These are phyloP conservation scores for Myriosclerotinia scirpicola DNA, from an alignment of 2,329 filamentous ascomycete species.

Conservation along the genomic window DNA sequence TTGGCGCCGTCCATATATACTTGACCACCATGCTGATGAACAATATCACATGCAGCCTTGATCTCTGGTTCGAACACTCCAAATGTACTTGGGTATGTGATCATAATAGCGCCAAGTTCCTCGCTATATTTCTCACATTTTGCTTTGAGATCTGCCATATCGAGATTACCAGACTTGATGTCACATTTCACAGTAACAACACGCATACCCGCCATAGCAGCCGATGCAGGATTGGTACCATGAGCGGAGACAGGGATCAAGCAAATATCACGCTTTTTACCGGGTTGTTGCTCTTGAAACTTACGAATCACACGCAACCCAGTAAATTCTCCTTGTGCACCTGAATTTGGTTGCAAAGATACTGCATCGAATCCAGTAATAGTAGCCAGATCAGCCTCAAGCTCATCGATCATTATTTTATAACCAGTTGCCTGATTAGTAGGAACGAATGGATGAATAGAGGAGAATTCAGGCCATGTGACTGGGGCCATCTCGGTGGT, in stretches of 20 bases:
- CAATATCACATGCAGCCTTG: conserved; percentile 79
- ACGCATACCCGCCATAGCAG: conserved; percentile 93
- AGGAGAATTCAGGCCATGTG: conserved; percentile 71
- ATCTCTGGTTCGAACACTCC: conserved; percentile 91
- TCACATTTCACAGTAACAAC: conserved; percentile 93
- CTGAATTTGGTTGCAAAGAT: conserved; percentile 92
- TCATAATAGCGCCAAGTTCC: conserved; percentile 89
- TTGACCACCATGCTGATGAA: conserved; percentile 85
- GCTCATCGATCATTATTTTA: conserved; percentile 63
- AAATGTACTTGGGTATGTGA: conserved; percentile 94
- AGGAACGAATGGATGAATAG: conserved; percentile 79
- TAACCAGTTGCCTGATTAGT: conserved; percentile 66
- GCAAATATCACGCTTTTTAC: conserved; percentile 81
- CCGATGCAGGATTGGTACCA: conserved; percentile 92
- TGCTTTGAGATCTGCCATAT: conserved; percentile 78
- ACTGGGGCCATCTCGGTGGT: conserved; percentile 91
- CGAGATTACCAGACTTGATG: conserved; percentile 80
- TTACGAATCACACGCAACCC: conserved; percentile 85
- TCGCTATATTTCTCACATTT: conserved; percentile 88
- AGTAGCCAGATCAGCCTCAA: conserved; percentile 73
- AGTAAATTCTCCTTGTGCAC: conserved; percentile 92
- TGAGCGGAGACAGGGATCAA: conserved; percentile 93
- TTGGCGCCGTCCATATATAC: conserved; percentile 99
- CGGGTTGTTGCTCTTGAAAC: conserved; percentile 69
- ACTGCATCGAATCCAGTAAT: conserved; percentile 91